Evolutionary conservation across 2,329 filamentous ascomycete genomes (phyloP), one percentile per base, ranked within the genome.

Genomic region (Fusarium burgessii): DNA sequence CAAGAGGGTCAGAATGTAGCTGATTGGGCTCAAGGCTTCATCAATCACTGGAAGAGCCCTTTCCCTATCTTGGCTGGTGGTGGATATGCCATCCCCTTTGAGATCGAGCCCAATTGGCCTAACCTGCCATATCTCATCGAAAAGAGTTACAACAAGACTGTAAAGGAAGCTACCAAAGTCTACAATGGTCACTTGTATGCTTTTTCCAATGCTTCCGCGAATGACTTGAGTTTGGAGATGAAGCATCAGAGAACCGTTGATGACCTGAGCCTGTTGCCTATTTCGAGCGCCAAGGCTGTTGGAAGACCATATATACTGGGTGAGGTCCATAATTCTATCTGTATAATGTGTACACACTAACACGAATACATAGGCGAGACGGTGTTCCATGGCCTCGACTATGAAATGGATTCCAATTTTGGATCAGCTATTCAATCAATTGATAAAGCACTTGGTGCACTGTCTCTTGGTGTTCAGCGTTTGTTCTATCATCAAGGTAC

Each of bases 131-230:
- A 51, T 23, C 43, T 58, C 3, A 36, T 58, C 7, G 14, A 33
- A 9, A 20, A 25, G 15, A 49, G n/a, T 11, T 58, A 58, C 5
- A 51, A 58, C 7, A 18, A n/a, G 9, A 40, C 55, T 3, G 45
- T 58, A 1, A 58, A n/a, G 27, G 25, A 18, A 12, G 45, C 55
- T 20, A 58, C 45, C 0, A 58, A 58, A 1, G 55, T 58, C 3
- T 58, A 58, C 7, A 58, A 58, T 18, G 35, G 55, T 5, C 25
- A 52, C 23, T 32, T 58, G 12, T 58, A 52, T 23, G 55, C 55
- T n/a, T 40, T 52, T 9, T 58, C 45, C 2, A 58, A 58, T 32
- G 27, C 13, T 2, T 12, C 55, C 8, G 33, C 15, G 2, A 5
- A 33, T n/a, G 45, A 7, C 7, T 7, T 58, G 20, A 13, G 8